Base-by-base conservation (phyloP, 1,284 basidiomycete genomes). In the Macrocystidia cucumis region DNA sequence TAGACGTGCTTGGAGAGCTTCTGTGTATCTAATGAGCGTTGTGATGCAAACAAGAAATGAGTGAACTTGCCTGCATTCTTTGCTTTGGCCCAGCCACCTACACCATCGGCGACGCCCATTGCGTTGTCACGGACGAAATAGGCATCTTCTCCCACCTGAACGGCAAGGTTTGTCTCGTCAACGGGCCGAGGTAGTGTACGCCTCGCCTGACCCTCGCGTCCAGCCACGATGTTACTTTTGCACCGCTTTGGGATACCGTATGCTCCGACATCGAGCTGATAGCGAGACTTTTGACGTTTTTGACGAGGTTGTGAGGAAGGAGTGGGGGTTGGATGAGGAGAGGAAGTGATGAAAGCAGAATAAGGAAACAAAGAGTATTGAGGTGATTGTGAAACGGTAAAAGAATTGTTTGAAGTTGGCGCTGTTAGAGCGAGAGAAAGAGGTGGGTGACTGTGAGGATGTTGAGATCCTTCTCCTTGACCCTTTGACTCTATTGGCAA, bases 51-150 rank as follows among this genome's bases (percentile, higher is more conserved):
- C 14, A 30, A 12, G 29, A 30, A 30, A 5, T 5, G 9, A 12
- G 11, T 16, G 11, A n/a, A n/a, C n/a, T 11, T 41, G 65, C 64
- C 55, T 34, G 21, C 21, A 27, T 43, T 39, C 42, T 50, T 47
- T 38, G 51, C 44, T 26, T 64, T 69, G n/a, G 79, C 70, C 88
- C 89, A 92, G 2, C 90, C 90, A 1, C 90, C 90, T 0, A 92
- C 90, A 20, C 89, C 89, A 51, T 92, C 89, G 7, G 89, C 88
- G 2, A 92, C 83, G 11, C 89, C 90, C 60, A 92, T 78, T 4
- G 87, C 84, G 47, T 91, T 86, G 41, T 75, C 73, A 6, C 79
- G 65, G 3, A 92, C 63, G 45, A 93, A 92, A 54, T 91, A 93
- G 6, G 85, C 82, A 50, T 91, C 86, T 51, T 91, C 86, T 34